Evolutionary conservation across 345 rosid genomes (phyloP), one percentile per base, ranked within the genome.

Genomic region (Citrus medica): DNA sequence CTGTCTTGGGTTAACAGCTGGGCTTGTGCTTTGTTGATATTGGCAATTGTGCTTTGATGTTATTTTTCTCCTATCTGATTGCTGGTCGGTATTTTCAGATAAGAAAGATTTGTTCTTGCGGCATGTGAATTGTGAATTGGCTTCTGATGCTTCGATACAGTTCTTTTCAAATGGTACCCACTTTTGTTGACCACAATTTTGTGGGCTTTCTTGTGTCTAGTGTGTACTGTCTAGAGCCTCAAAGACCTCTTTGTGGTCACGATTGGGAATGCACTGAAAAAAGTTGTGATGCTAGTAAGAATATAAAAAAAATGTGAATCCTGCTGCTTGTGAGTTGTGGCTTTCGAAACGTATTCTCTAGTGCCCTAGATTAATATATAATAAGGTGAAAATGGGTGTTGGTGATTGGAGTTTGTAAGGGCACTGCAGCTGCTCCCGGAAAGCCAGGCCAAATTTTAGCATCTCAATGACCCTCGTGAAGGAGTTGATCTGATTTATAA

Each of bases 181-280:
- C 58, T 76, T 84, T 84, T 68, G 42, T 84, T 73, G 80, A 81
- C 80, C 80, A 62, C 82, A 79, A 67, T 22, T 67, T 56, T 67
- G 81, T 76, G 81, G 71, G 51, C 28, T 79, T 61, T 3, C 64
- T 27, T 46, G 51, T 12, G 17, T 46, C 51, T 12, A 46, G 51
- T 46, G 51, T 46, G 51, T 46, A 46, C 22, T 48, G 60, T 12
- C 25, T n/a, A 24, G n/a, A 32, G 77, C 81, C 81, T 74, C 58
- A 42, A 42, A 25, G 69, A 55, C 73, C 42, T 71, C 46, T 73
- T 71, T 79, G 87, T 64, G 46, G 73, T 62, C 66, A 14, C 25
- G 66, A 27, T 16, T 25, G 14, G 14, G 35, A 7, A 62, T 62
- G 19, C 66, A 62, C 33, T 13, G 33, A 6, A 6, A 62, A 25